Evolutionary conservation across 441 rosid species (phyloP), one percentile per base, ranked within the genome.

Genomic region (Pelargonium australe): DNA sequence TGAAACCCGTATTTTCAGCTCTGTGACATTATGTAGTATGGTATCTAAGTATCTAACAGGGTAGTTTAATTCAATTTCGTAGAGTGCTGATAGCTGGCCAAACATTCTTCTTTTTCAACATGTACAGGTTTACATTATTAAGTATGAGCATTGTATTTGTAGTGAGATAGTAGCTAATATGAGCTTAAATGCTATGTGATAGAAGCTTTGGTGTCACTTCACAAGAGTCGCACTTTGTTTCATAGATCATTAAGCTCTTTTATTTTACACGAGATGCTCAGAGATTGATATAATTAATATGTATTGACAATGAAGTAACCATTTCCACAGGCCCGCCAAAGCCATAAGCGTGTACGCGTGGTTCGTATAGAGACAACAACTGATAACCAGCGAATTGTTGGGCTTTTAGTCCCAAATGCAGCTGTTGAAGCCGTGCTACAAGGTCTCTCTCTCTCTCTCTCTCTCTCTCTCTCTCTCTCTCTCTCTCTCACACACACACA

Each of bases 361-460:
- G 90, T 94, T 72, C 90, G 95, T 41, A 67, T 94, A 72, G 97
- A 87, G 77, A 94, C 97, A 34, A 91, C 96, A 14, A 71, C 82
- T 16, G 96, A 90, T 78, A 86, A 75, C 71, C 84, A 78, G 81
- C 84, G 96, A 37, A 91, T 88, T 68, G 97, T 91, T 69, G 97
- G 97, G 53, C 89, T 89, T 70, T 86, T 84, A 70, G 86, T 91
- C 71, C 99, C 97, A 20, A 95, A 88, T 81, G 92, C 94, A 51
- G 97, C 97, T n/a, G 96, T 91, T 37, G 96, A 88, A 76, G 76
- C 88, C 20, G 99, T 95, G 28, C 90, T 95, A 62, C 92, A 91
- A 90, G 99, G 99, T 95, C 47, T 81, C 47, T 55, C 25, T 51
- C 70, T 75, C 79, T 67, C 72, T 49, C 75, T 60, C 68, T 11